These are phyloP conservation scores for Bruguiera hainesii DNA, from an alignment of 441 rosid genomes.

Conservation along the genomic window DNA sequence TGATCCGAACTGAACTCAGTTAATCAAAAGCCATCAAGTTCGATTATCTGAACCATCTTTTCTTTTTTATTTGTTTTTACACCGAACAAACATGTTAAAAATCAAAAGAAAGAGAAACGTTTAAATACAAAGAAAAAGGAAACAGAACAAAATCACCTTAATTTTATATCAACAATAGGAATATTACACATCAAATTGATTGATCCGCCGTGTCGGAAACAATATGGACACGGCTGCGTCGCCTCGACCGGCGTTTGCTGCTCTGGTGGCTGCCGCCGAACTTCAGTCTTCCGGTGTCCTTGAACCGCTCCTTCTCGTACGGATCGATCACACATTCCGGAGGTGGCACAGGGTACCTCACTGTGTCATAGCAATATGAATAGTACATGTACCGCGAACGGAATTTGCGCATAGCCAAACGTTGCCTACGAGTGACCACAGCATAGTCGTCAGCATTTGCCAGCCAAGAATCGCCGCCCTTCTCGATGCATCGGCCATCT, in stretches of 20 bases:
- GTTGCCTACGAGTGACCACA: conserved; percentile 32
- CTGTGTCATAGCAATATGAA: conserved; percentile 69
- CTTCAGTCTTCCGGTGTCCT: conserved; percentile 61
- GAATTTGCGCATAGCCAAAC: conserved; percentile 57
- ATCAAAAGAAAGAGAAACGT: too few relatives aligned
- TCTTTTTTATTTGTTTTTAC: too few relatives aligned
- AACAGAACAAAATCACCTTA: too few relatives aligned
- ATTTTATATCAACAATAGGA: too few relatives aligned
- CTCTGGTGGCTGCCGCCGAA: conserved; percentile 56
- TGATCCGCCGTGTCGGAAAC: conserved; percentile 9
- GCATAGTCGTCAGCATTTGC: conserved; percentile 34
- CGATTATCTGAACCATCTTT: too few relatives aligned
- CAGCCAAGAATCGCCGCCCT: conserved; percentile 21
- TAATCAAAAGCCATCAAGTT: too few relatives aligned
- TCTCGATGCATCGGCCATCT: conserved; percentile 27
- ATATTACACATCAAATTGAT: neutral
- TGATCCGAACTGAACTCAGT: too few relatives aligned
- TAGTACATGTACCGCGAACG: conserved; percentile 74
- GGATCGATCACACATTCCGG: conserved; percentile 68
- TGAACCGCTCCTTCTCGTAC: conserved; percentile 47
- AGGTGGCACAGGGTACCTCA: conserved; percentile 49
- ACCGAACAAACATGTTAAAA: too few relatives aligned
- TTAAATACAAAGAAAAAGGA: too few relatives aligned
- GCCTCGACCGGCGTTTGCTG: conserved; percentile 28
- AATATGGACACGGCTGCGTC: conserved; percentile 12